Base-by-base conservation (phyloP, 2,329 filamentous ascomycete genomes). In the Raffaelea arxii region DNA sequence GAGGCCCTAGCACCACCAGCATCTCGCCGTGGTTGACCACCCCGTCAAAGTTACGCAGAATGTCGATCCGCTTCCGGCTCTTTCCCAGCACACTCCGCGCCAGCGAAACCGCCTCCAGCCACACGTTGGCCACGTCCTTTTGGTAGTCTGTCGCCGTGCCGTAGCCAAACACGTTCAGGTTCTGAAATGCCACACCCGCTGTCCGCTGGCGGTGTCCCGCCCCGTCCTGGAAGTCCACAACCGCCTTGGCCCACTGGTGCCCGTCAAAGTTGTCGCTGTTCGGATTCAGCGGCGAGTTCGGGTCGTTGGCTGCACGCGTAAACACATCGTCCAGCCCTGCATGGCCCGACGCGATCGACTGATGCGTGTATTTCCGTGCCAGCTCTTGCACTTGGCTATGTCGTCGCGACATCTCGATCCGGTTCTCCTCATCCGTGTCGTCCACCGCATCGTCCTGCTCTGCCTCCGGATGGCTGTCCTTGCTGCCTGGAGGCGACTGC, bases 1-100 rank as follows among this genome's bases (percentile, higher is more conserved):
- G 83, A 48, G 82, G 82, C 16, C 83, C 83, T 30, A 88, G 70
- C 2, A 87, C 83, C 11, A 86, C 78, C 25, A 86, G 64, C 80
- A 87, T 84, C 67, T 88, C 84, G 30, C 84, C 84, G 49, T 74
- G 75, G 56, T 77, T 71, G 1, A 86, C 78, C 0, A 86, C 57
- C 22, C 82, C 83, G 51, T 86, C 80, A 46, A 84, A 78, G 54
- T 77, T 66, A 50, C 72, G 76, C 50, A 86, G 63, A 54, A 86
- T 86, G 54, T 86, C 78, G 52, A 84, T 78, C 52, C 76, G 75
- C 6, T 18, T 9, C 41, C 65, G 71, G 49, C 69, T 66, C 54
- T 71, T 66, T 38, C 71, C 71, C 52, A 3, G 75, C 74, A 27
- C 82, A 58, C 2, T 78, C 50, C 53, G 72, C 65, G 47, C 71